A percentile compares a stretch with the other conserved stretches of the same genome.
These are phyloP conservation scores for Phyllosticta capitalensis DNA, from an alignment of 2,329 filamentous ascomycete species.

Conservation along the genomic window DNA sequence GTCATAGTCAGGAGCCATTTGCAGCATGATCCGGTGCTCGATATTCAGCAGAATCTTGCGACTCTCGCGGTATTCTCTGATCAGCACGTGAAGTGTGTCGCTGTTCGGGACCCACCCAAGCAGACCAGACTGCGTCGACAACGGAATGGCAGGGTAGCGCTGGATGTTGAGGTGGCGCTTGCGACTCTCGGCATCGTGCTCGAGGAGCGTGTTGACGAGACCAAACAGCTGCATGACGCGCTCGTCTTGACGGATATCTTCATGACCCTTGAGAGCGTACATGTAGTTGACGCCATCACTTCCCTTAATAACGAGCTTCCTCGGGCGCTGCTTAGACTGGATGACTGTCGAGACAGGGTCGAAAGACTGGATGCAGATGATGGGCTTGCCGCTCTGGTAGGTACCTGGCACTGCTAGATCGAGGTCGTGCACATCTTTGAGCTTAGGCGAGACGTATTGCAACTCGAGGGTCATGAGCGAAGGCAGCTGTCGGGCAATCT, in stretches of 20 bases:
- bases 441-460: constrained; percentile 91
- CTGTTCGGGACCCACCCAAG: constrained; percentile 96
- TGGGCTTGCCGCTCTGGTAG: constrained; percentile 68
- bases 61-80: constrained; percentile 93
- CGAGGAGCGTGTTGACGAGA: constrained; percentile 87
- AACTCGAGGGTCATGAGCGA: constrained; percentile 89
- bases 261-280: constrained; percentile 94
- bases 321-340: constrained; percentile 89
- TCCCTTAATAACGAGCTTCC: constrained; percentile 78
- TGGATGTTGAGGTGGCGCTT: constrained; percentile 97
- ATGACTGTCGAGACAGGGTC: constrained; percentile 87
- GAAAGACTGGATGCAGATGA: constrained; percentile 81
- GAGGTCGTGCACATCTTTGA: constrained; percentile 75
- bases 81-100: constrained; percentile 92
- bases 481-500: constrained; percentile 85
- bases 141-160: constrained; percentile 87
- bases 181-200: constrained; percentile 90
- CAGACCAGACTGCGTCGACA: constrained; percentile 92
- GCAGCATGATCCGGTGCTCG: constrained; percentile 98
- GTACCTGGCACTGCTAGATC: constrained; percentile 94
- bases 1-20: constrained; percentile 99
- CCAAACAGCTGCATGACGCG: constrained; percentile 99
- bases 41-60: constrained; percentile 98
- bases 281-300: constrained; percentile 83
- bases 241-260: constrained; percentile 98